A percentile compares a stretch with the other conserved stretches of the same genome.
phyloP scores from a whole-genome alignment of 345 rosid genomes.

The Syzygium aromaticum region DNA sequence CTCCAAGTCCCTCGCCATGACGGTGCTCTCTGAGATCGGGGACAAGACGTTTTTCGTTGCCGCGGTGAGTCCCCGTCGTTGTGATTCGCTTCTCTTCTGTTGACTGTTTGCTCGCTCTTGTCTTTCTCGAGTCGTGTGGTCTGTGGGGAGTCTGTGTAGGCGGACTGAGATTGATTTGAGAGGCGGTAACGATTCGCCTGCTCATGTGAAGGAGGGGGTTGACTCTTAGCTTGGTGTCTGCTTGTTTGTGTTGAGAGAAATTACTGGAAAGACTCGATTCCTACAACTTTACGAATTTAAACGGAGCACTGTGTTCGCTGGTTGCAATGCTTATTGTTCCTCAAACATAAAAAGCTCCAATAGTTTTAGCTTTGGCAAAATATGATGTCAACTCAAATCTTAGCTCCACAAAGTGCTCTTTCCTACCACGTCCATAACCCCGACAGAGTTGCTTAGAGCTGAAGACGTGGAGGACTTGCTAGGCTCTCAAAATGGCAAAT shows the following conservation, averaged over 20 bases:
- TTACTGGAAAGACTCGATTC: not conserved
- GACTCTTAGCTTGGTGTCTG: not conserved
- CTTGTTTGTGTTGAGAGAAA: not conserved
- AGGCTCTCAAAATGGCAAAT: not conserved
- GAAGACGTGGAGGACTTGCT: not conserved
- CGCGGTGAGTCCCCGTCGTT: constrained; percentile 43
- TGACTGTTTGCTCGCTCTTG: not conserved
- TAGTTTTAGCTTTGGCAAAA: not conserved
- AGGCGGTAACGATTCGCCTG: not conserved
- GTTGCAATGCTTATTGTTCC: not conserved
- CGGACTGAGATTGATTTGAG: not conserved
- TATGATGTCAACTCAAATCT: not conserved
- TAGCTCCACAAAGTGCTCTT: not conserved
- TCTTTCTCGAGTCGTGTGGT: not conserved
- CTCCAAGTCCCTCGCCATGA: constrained; percentile 93
- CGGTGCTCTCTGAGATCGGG: constrained; percentile 93
- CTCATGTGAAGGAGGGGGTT: not conserved
- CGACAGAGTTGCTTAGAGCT: not conserved
- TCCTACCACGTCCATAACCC: not conserved
- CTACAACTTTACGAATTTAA: not conserved
- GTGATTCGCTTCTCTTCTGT: not conserved
- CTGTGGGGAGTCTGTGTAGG: not conserved
- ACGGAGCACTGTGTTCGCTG: not conserved
- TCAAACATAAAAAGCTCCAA: not conserved
- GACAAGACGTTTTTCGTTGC: constrained; percentile 99